Base-by-base conservation (phyloP, 2,329 filamentous ascomycete species). In the Diaporthe sp. region DNA sequence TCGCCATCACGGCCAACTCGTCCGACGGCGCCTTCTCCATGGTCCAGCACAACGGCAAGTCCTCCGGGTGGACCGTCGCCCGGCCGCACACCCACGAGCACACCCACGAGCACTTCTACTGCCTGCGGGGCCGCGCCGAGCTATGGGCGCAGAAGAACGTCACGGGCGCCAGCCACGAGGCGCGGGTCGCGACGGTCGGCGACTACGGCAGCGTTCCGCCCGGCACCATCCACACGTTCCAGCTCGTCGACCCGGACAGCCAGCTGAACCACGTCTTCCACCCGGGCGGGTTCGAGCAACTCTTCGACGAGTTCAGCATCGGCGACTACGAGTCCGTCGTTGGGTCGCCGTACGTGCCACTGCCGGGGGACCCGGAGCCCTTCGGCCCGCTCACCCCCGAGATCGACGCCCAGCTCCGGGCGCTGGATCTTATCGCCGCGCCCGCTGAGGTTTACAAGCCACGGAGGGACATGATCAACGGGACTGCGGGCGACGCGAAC, bases 181-280 rank as follows among this genome's bases (percentile, higher is more conserved):
- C 60, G 37, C 60, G 60, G 13, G 60, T 63, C 13, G 60, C 39
- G 15, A 44, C 60, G n/a, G 60, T 42, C 13, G 60, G 60, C 37
- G 60, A 63, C 60, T 63, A 63, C 60, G 60, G 60, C 60, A 63
- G 60, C n/a, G 60, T 31, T 13, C 60, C 60, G 3, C 37, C 60
- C 0, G 60, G 60, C 13, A 44, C 37, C 60, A 63, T 63, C 60
- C 60, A 63, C 60, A 63, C 60, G 15, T 63, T 63, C 39, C 60
- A 63, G 60, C 60, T 63, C 37, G 60, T 63, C n/a, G 60, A 63
- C 60, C 60, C 60, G 60, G 60, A 63, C 60, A 44, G 10, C 60
- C 60, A 63, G 60, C 60, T 63, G 60, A 63, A 63, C 60, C 60
- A 63, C 39, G n/a, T 63, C 22, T 63, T 63, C 34, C 60, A 63